Evolutionary conservation across 495 filamentous ascomycete genomes (phyloP), one percentile per base, ranked within the genome.

Genomic region (Tuber calosporum): DNA sequence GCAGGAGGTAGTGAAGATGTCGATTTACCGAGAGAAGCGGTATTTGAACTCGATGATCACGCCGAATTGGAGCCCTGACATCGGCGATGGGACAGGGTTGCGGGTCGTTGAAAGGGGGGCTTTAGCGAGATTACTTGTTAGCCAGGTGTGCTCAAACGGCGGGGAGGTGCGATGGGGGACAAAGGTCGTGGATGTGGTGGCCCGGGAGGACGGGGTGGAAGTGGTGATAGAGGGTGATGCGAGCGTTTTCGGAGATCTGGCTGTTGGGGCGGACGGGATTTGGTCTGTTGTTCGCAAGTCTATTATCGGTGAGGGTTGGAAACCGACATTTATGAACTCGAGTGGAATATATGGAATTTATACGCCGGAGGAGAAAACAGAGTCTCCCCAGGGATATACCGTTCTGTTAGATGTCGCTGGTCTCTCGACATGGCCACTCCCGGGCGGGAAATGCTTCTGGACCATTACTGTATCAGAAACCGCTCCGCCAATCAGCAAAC

Each of bases 201-300:
- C 74, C 43, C 70, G 69, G 11, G 42, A n/a, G 8, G n/a, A 41
- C 8, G 78, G 75, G 36, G 66, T 75, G 67, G 77, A 69, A 2
- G 82, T 85, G 62, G 70, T 79, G 19, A 82, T 84, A 48, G 72
- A 78, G 36, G 82, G 84, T 70, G 82, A 81, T 11, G 71, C 69
- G 11, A 77, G 79, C 5, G 83, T 84, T 5, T 80, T 84, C 22
- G 86, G 83, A 0, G 87, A 87, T 82, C 71, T 91, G 73, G 83
- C 89, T 2, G 84, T 90, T 76, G 89, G 87, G n/a, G 87, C 87
- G 0, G 89, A 90, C 81, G 89, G 89, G 1, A 82, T 89, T 6
- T 85, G 84, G 79, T 88, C 87, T 67, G 81, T 81, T 0, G 84
- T 85, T 1, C 83, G 86, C 70, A 83, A 76, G 68, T 82, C 82